Base-by-base conservation (phyloP, 805 yeast species). In the Metschnikowia drakensbergensis region DNA sequence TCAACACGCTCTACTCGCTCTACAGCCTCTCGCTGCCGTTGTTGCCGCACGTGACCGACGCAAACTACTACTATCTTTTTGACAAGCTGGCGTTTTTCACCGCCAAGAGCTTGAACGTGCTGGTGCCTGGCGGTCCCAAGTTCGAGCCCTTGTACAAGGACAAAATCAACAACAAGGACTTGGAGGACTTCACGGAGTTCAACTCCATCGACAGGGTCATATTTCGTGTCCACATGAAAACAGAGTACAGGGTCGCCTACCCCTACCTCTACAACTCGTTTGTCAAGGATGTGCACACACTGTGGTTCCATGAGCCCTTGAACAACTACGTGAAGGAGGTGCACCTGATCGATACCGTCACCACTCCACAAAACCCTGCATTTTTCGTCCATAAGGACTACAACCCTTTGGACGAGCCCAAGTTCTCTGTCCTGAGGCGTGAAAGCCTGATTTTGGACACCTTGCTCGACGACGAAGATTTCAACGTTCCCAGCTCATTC, bases 81-180 rank as follows among this genome's bases (percentile, higher is more conserved):
- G 90, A 91, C 58, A 81, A 81, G 49, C 76, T 84, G 47, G 76
- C 97, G 0, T 88, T 94, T 55, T 80, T 85, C 64, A 91, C 97
- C 0, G 96, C 98, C 0, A 94, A 94, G 61, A 92, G 96, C 6
- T 74, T 94, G 44, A 89, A 91, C 59, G 76, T 84, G 39, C 85
- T 96, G 1, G 74, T 94, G 31, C 97, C 97, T 0, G 96, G 96
- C 9, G 99, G 99, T 0, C 98, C 99, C 9, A 88, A 86, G 62
- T 94, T 90, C 66, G 98, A 91, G 67, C 96, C 96, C 0, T 67
- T 91, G 11, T 81, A 75, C 67, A 82, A 83, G 51, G 87, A 84
- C 45, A 63, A 62, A 42, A 70, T 74, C 34, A 82, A 82, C 55
- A 75, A 76, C 27, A 80, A 79, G 25, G 86, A 82, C 40, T 63